phyloP scores from a whole-genome alignment of 2,329 filamentous ascomycete genomes.

The Fusarium sp. region DNA sequence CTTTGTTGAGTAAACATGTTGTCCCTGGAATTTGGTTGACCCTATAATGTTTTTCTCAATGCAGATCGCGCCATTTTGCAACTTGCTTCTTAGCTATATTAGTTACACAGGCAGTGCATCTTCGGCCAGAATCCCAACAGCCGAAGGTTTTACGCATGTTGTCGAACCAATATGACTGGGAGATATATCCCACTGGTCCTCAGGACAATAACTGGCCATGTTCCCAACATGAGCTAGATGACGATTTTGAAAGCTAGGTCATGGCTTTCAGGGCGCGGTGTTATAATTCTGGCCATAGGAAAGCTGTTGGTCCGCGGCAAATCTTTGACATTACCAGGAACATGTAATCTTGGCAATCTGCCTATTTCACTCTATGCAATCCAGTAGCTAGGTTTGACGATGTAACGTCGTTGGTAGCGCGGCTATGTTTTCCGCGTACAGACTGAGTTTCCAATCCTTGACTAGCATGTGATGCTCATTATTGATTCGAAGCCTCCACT shows the following conservation, averaged over 20 bases:
- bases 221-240: background rate
- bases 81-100: too few relatives aligned
- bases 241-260: accelerated
- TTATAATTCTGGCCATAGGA: accelerated
- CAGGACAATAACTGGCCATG: background rate
- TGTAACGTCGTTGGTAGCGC: background rate
- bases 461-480: background rate
- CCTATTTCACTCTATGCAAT: too few relatives aligned
- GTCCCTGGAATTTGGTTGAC: background rate
- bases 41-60: background rate
- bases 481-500: background rate
- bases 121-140: background rate
- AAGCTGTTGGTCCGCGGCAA: too few relatives aligned
- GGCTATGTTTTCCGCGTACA: background rate
- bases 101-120: too few relatives aligned
- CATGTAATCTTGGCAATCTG: accelerated
- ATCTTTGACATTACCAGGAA: background rate
- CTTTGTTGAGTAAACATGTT: background rate
- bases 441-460: accelerated
- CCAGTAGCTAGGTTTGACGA: background rate
- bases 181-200: too few relatives aligned
- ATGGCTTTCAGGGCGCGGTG: background rate
- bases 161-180: accelerated
- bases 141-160: accelerated
- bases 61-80: background rate